Evolutionary conservation across 805 yeast genomes (phyloP).

Genomic region (Yamadazyma sp.): DNA sequence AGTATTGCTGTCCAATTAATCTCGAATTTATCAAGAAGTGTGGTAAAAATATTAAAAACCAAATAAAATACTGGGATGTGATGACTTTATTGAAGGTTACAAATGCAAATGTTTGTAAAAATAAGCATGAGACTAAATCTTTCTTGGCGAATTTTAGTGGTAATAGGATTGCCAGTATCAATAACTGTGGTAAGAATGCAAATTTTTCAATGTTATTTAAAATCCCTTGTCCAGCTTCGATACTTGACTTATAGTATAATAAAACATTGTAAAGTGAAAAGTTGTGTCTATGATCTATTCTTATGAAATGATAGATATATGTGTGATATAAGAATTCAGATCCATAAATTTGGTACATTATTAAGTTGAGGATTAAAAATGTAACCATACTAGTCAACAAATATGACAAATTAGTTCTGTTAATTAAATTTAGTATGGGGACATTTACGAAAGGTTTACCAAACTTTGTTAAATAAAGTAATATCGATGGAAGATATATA

Average conservation of each 20-base stretch:
- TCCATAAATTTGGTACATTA: slow-evolving; percentile 74
- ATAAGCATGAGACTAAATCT: slow-evolving; percentile 32
- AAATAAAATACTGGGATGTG: slow-evolving; percentile 93
- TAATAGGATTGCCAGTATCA: slow-evolving; percentile 53
- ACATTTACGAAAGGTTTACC: slow-evolving; percentile 20
- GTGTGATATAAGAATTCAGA: slow-evolving; percentile 72
- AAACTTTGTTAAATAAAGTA: slow-evolving; percentile 39
- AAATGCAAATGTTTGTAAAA: slow-evolving; percentile 43
- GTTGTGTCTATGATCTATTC: slow-evolving; percentile 93
- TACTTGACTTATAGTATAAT: slow-evolving; percentile 58
- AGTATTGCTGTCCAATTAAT: slow-evolving; percentile 16
- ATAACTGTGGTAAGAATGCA: slow-evolving; percentile 84
- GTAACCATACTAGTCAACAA: slow-evolving; percentile 37
- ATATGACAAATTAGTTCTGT: slow-evolving; percentile 26
- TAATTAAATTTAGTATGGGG: slow-evolving; percentile 39
- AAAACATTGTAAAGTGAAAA: slow-evolving; percentile 82
- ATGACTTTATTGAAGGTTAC: slow-evolving; percentile 55
- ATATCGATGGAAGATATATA: slow-evolving; percentile 74
- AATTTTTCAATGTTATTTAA: slow-evolving; percentile 43
- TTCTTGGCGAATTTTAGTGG: slow-evolving; percentile 45
- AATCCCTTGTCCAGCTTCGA: slow-evolving; percentile 2
- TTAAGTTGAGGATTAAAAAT: slow-evolving; percentile 43
- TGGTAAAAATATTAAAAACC: slow-evolving; percentile 89
- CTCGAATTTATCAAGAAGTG: slow-evolving; percentile 53
- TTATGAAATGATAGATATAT: slow-evolving; percentile 74